Evolutionary conservation across 2,329 filamentous ascomycete species (phyloP).

Genomic region (Pyricularia sp.): DNA sequence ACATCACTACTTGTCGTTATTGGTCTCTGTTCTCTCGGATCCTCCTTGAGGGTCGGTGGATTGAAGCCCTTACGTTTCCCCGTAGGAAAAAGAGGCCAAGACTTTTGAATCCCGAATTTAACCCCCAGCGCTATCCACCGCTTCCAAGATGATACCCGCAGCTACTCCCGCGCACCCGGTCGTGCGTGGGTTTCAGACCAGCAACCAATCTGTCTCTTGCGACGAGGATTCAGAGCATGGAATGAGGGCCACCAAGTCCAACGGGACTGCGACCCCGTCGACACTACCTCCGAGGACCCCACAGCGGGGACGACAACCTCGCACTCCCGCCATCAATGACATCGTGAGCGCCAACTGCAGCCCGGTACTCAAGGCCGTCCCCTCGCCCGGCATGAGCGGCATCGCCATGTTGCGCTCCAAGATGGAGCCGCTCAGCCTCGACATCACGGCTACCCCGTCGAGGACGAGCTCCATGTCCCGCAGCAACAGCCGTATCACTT

Average conservation of each 20-base stretch:
- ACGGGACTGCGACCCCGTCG: constrained; percentile 9
- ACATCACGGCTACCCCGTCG: constrained; percentile 35
- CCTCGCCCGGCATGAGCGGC: constrained; percentile 53
- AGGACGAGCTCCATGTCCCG: constrained; percentile 41
- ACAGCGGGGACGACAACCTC: constrained; percentile 25
- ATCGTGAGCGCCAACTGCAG: constrained; percentile 56
- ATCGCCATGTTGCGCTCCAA: constrained; percentile 77
- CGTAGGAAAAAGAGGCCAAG: not conserved
- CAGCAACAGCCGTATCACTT: constrained; percentile 33
- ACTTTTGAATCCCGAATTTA: not conserved
- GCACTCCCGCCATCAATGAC: constrained; percentile 36
- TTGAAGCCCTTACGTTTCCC: not conserved
- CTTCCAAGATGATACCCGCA: constrained; percentile 33
- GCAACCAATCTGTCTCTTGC: constrained; percentile 43
- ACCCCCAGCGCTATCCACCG: not conserved
- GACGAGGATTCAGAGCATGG: constrained; percentile 49
- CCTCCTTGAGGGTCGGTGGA: not conserved
- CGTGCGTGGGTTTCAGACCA: constrained; percentile 43
- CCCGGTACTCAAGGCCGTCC: constrained; percentile 40
- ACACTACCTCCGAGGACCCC: constrained; percentile 13
- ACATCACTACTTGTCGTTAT: not conserved
- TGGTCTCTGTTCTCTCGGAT: not conserved
- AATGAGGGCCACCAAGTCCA: not conserved
- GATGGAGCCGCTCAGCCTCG: constrained; percentile 67
- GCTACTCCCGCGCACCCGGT: constrained; percentile 41